Evolutionary conservation across 805 yeast species (phyloP).

Genomic region (Nadsonia fulvescens): DNA sequence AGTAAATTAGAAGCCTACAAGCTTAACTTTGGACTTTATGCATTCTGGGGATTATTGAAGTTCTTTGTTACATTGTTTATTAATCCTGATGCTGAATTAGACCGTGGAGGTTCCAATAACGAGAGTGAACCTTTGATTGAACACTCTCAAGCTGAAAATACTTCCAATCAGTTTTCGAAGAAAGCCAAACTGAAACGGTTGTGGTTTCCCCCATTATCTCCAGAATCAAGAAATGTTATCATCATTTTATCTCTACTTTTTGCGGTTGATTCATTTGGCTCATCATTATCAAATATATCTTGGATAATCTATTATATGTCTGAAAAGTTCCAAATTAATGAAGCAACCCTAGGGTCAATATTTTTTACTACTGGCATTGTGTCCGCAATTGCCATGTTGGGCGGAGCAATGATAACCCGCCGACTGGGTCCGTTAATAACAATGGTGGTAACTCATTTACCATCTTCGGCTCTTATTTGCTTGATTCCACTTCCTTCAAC

Average conservation of each 20-base stretch:
- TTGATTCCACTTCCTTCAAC: slow-evolving; percentile 30
- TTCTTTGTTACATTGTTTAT: slow-evolving; percentile 26
- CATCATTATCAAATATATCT: slow-evolving; percentile 64
- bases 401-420: slow-evolving; percentile 26
- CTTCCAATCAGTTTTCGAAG: slow-evolving; percentile 2
- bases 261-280: slow-evolving; percentile 70
- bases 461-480: slow-evolving; percentile 47
- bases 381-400: slow-evolving; percentile 42
- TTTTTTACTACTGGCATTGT: slow-evolving; percentile 48
- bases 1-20: slow-evolving; percentile 25
- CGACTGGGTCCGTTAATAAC: slow-evolving; percentile 61
- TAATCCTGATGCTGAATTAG: slow-evolving; percentile 17
- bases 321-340: slow-evolving; percentile 31
- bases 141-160: slow-evolving; percentile 2
- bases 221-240: slow-evolving; percentile 13
- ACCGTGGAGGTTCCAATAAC: slow-evolving; percentile 3
- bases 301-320: slow-evolving; percentile 73
- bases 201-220: slow-evolving; percentile 12
- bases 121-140: slow-evolving; percentile 8
- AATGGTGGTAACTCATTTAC: slow-evolving; percentile 55
- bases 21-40: slow-evolving; percentile 33
- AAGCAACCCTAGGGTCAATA: slow-evolving; percentile 44
- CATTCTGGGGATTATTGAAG: slow-evolving; percentile 32
- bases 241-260: slow-evolving; percentile 23
- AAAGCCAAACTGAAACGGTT: slow-evolving; percentile 3